Base-by-base conservation (phyloP, 306 rosid species). In the Fragaria nilgerrensis region DNA sequence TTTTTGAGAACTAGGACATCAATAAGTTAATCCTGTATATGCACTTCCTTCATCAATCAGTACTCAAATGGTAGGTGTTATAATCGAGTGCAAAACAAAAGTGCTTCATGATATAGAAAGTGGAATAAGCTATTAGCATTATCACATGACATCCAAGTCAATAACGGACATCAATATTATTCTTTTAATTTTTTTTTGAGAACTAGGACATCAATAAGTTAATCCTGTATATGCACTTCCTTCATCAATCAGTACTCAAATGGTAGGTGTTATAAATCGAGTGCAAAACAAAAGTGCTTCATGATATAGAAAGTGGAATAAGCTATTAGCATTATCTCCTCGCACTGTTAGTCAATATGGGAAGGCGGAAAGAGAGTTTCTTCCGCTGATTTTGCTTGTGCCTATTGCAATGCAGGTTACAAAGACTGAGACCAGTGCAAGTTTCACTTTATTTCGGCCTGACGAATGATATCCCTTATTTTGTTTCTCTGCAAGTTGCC, bases 401-500 rank as follows among this genome's bases (percentile, higher is more conserved):
- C 63, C 72, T 17, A 58, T 85, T 72, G 80, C 43, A 41, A 73
- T 90, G 96, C 93, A 95, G 98, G 96, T 88, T 75, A 86, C 92
- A 8, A 90, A 95, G 88, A 90, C 97, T 0, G 91, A 95, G 87
- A 75, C 90, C 36, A 88, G 94, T 83, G 86, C 97, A 81, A 78
- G 87, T 17, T 95, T 84, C 84, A 77, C 87, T 5, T 77, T 92
- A 75, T 89, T 89, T 82, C 88, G 56, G 75, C 87, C 86, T 0
- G 90, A 89, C 69, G 88, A 92, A 82, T 90, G 88, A 90, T 55
- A 68, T 44, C 49, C 53, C 77, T 52, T 45, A 29, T 72, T 43
- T 48, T 45, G 64, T 48, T 72, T 71, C 50, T 78, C 75, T 72
- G 62, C 47, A 47, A 74, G 66, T 76, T 64, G 77, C 39, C 39